Evolutionary conservation across 2,329 filamentous ascomycete genomes (phyloP), one percentile per base, ranked within the genome.

Genomic region (Boeremia exigua): DNA sequence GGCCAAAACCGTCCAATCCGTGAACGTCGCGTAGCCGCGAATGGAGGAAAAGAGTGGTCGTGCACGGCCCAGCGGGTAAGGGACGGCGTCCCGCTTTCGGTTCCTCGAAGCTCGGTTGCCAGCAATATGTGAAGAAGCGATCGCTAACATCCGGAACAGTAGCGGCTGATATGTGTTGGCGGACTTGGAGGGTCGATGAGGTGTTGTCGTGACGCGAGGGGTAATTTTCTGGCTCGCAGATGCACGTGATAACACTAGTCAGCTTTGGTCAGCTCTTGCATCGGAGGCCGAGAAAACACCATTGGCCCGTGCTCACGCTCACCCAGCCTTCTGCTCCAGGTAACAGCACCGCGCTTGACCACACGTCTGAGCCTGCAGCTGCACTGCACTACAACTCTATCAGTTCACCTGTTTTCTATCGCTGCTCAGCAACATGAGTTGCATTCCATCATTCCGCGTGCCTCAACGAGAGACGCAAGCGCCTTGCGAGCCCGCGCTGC

Each of bases 21-120:
- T 73, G 71, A 68, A 45, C 56, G 67, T 73, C 72, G 73, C 73
- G 72, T 75, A 74, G 68, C 73, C 70, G 63, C 69, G 71, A 73
- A 70, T 73, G 73, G 68, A 69, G 72, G 66, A 66, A 66, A 66
- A 67, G 63, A 73, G 67, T 62, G 61, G 64, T 69, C 51, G 66
- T 52, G 72, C 71, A 73, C 71, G 71, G 69, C 65, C 69, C 67
- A 54, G 56, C 47, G 48, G 52, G 54, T 65, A 50, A 60, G 61
- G 52, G 59, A 60, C 64, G 61, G 62, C 63, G 67, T 67, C 62
- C 63, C 60, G 56, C 51, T 52, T 40, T 38, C 43, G 56, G 50
- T n/a, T 48, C 23, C 60, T 42, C 55, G 38, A 57, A 47, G 54
- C 42, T 28, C 52, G 51, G 52, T 36, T 42, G 34, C 42, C 54